A percentile compares a stretch with the other conserved stretches of the same genome.
Evolutionary conservation across 164 flowering plant genomes (phyloP).

Genomic region (Liquidambar formosana): DNA sequence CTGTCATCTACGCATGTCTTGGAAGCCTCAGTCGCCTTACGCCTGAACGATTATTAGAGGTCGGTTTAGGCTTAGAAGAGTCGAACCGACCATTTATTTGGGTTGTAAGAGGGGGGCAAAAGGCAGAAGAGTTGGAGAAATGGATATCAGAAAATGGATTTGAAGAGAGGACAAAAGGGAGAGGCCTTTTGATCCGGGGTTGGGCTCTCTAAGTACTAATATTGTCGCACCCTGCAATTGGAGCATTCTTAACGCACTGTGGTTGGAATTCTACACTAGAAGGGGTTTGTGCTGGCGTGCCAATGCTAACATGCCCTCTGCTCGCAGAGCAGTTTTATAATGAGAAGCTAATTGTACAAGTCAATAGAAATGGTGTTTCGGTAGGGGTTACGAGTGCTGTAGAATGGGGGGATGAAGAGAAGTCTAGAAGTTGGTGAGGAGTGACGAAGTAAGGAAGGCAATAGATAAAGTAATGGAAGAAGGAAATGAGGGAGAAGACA

Average conservation of each 20-base stretch:
- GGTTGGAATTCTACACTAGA: slow-evolving; percentile 11
- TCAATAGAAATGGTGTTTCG: neutral
- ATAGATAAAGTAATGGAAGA: neutral
- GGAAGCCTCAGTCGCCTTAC: neutral
- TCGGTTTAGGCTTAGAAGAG: slow-evolving; percentile 6
- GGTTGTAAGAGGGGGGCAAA: neutral
- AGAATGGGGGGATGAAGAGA: neutral
- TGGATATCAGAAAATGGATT: neutral
- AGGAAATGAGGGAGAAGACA: slow-evolving; percentile 5
- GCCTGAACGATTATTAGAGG: neutral
- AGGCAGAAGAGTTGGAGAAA: neutral
- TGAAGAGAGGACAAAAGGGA: neutral
- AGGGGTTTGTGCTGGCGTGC: neutral
- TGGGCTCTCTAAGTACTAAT: slow-evolving; percentile 9
- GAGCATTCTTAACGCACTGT: slow-evolving; percentile 12
- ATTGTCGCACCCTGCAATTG: neutral
- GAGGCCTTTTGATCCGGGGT: slow-evolving; percentile 1
- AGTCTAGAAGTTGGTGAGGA: neutral
- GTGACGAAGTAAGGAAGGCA: slow-evolving; percentile 3
- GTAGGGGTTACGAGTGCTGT: neutral
- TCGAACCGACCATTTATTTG: slow-evolving; percentile 8
- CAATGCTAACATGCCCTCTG: slow-evolving; percentile 7
- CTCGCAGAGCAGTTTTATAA: slow-evolving; percentile 3
- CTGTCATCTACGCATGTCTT: slow-evolving; percentile 7
- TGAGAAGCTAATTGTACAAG: slow-evolving; percentile 5